Conservation (phyloP, 2,329 filamentous ascomycete species). For the Emericellopsis cladophorae region DNA sequence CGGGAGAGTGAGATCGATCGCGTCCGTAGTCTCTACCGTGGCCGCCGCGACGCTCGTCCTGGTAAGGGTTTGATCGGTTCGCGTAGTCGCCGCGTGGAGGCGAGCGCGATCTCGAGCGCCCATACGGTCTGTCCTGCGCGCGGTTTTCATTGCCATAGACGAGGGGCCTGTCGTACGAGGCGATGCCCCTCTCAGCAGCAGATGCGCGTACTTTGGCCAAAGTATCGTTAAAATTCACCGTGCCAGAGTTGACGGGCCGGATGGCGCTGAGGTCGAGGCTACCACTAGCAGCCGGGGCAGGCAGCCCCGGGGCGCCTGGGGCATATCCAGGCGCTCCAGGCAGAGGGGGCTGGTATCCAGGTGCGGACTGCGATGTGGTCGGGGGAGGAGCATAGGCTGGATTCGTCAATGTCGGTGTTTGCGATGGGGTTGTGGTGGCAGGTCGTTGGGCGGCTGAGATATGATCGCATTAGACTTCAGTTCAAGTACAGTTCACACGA, state of each 20-base stretch:
- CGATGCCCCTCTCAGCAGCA: slow-evolving; percentile 65
- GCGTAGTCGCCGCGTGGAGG: slow-evolving; percentile 59
- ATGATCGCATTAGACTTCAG: slow-evolving; percentile 7
- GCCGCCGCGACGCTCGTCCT: slow-evolving; percentile 67
- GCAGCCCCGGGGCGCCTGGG: slow-evolving; percentile 29
- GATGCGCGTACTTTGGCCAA: slow-evolving; percentile 76
- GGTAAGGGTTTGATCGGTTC: slow-evolving; percentile 64
- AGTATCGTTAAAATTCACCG: slow-evolving; percentile 72
- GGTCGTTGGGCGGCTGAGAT: slow-evolving; percentile 29
- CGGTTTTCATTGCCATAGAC: slow-evolving; percentile 26
- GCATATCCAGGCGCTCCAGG: slow-evolving; percentile 7
- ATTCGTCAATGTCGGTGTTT: slow-evolving; percentile 23
- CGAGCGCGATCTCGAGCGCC: slow-evolving; percentile 61
- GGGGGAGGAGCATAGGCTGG: slow-evolving; percentile 26
- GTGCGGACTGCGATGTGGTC: slow-evolving; percentile 17
- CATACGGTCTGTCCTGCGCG: slow-evolving; percentile 36
- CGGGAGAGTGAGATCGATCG: slow-evolving; percentile 63
- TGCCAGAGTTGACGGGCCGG: slow-evolving; percentile 67
- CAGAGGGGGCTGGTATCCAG: slow-evolving; percentile 19
- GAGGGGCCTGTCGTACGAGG: slow-evolving; percentile 45
- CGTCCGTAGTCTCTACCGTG: slow-evolving; percentile 34
- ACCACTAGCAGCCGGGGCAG: slow-evolving; percentile 60
- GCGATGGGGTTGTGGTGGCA: slow-evolving; percentile 25
- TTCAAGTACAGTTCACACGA: too few species aligned
- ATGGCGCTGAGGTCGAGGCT: slow-evolving; percentile 71